Evolutionary conservation across 2,329 filamentous ascomycete genomes (phyloP), one percentile per base, ranked within the genome.

Genomic region (Aspergillus flavus): DNA sequence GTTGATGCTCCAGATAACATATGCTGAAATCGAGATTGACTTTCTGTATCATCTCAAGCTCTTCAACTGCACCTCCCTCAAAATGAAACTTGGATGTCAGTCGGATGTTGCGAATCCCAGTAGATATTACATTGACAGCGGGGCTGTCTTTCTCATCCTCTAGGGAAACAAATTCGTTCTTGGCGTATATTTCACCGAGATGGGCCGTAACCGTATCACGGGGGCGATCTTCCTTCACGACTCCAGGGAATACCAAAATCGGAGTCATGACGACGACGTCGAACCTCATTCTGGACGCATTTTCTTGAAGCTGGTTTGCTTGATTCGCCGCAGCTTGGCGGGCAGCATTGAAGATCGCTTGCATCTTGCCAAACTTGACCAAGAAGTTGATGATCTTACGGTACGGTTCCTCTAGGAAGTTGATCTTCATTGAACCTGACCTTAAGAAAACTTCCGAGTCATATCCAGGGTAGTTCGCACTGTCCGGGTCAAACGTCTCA

Each of bases 351-450:
- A 97, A 99, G 59, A 99, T 91, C 26, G 95, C 94, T 78, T 99
- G 95, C 95, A 99, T 99, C 79, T 96, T 97, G 64, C 96, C 95
- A 76, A 99, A 99, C 73, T 99, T 99, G 76, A 99, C 93, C 50
- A 96, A 84, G 78, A 99, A 99, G 69, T 96, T 92, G 78, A 99
- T 92, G 67, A 99, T 98, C 80, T 98, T 98, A 58, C 95, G 89
- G 83, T 98, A 97, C 0, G 95, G 95, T 76, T 99, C 96, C 65
- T 97, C 94, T 4, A 98, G 81, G 76, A 99, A 99, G 76, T 97
- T 98, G 75, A 99, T 85, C 80, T 96, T 98, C 76, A 99, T 90
- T 0, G 95, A 99, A 1, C 95, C 95, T 21, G 95, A 94, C 41
- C 94, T 89, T 12, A 99, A 83, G 73, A 89, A 96, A 34, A 99